Percentiles rank a stretch among this genome's conserved stretches.
Evolutionary conservation across 768 basidiomycete species (phyloP).

Genomic region (Butyriboletus loyo): DNA sequence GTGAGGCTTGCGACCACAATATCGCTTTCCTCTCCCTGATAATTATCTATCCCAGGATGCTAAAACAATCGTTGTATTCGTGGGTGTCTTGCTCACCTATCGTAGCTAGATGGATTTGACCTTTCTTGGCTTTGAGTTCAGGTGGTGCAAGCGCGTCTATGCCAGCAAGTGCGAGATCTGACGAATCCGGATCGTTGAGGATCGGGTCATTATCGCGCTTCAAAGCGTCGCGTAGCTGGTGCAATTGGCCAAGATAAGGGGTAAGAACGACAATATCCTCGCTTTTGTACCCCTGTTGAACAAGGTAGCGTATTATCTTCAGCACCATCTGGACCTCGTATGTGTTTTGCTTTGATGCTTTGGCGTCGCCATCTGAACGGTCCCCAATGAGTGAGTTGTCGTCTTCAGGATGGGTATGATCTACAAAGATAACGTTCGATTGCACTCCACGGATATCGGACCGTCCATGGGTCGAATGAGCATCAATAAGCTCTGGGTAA

Average conservation of each 20-base stretch:
- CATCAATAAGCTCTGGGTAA: conserved; percentile 63
- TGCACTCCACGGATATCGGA: conserved; percentile 51
- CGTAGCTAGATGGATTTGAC: conserved; percentile 53
- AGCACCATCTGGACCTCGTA: conserved; percentile 62
- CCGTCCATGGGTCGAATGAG: conserved; percentile 44
- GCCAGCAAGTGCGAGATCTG: conserved; percentile 57
- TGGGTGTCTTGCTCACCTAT: conserved; percentile 44
- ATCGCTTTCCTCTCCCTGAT: conserved; percentile 72
- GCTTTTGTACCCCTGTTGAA: no score
- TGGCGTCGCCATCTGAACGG: conserved; percentile 40
- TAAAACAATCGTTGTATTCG: background rate
- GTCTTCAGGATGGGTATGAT: conserved; percentile 58
- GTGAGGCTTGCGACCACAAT: conserved; percentile 62
- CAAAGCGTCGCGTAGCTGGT: conserved; percentile 43
- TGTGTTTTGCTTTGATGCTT: conserved; percentile 57
- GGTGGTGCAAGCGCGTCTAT: conserved; percentile 35
- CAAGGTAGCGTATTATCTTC: conserved; percentile 62
- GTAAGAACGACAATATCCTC: conserved; percentile 64
- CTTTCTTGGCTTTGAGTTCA: conserved; percentile 35
- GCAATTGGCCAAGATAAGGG: conserved; percentile 65
- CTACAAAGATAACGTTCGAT: conserved; percentile 61
- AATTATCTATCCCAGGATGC: conserved; percentile 51
- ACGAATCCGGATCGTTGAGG: conserved; percentile 58
- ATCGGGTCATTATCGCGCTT: conserved; percentile 50
- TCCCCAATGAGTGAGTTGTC: conserved; percentile 40